These are phyloP conservation scores for Apiotrichum veenhuisii DNA, from an alignment of 1,284 basidiomycete genomes.

Conservation along the genomic window DNA sequence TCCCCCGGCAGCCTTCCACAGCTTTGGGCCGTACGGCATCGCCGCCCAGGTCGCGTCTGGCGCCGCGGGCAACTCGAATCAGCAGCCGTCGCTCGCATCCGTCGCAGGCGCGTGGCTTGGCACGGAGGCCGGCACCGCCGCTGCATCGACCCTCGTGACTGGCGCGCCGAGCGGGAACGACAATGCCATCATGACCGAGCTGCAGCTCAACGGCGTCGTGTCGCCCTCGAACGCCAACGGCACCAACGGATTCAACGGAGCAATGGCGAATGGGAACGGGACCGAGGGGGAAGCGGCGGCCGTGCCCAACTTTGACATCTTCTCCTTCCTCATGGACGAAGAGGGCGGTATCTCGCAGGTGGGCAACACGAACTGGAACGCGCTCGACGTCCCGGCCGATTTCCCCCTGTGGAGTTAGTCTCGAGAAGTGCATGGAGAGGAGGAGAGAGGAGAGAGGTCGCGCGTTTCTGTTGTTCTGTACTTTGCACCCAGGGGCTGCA, in stretches of 20 bases:
- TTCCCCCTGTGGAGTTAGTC: conserved; percentile 40
- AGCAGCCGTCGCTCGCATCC: conserved; percentile 5
- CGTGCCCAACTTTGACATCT: conserved; percentile 36
- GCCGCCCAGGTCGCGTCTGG: conserved; percentile 20
- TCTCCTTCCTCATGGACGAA: conserved; percentile 47
- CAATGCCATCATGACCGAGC: conserved; percentile 12
- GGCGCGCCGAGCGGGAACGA: conserved; percentile 9
- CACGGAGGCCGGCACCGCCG: conserved; percentile 5
- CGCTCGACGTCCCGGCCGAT: conserved; percentile 40
- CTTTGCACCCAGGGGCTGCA: too few relatives aligned
- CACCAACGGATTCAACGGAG: not conserved
- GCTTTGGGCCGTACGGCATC: conserved; percentile 25
- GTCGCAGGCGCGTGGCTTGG: conserved; percentile 18
- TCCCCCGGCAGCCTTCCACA: conserved; percentile 38
- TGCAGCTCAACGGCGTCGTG: conserved; percentile 10
- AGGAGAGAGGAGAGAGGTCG: not conserved
- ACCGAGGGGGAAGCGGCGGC: not conserved
- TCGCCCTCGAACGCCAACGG: conserved; percentile 1
- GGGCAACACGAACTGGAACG: conserved; percentile 30
- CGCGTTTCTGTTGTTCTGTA: not conserved
- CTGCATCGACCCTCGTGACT: conserved; percentile 6
- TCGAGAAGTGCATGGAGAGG: not conserved
- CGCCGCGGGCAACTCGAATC: not conserved
- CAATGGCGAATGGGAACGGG: not conserved
- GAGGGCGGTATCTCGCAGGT: conserved; percentile 31